phyloP scores from a whole-genome alignment of 257 asterid genomes.

The Solanum habrochaites region DNA sequence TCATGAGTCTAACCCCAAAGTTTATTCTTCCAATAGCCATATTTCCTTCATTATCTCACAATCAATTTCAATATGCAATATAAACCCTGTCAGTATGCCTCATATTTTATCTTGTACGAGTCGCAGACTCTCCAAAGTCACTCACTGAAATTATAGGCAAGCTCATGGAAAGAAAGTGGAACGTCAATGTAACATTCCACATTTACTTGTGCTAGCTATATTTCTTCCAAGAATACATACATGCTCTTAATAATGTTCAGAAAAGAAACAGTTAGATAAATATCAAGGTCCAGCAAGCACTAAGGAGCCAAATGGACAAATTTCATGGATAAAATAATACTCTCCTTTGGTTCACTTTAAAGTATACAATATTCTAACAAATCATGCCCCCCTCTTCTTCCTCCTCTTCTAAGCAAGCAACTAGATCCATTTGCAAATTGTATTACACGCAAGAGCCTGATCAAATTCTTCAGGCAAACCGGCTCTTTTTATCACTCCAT shows the following conservation, averaged over 20 bases:
- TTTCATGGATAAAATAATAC: not conserved
- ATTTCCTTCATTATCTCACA: not conserved
- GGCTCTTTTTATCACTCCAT: slow-evolving; percentile 44
- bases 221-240: not conserved
- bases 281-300: not conserved
- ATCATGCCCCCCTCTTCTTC: slow-evolving; percentile 12
- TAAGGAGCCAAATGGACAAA: not conserved
- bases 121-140: not conserved
- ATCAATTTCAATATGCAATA: not conserved
- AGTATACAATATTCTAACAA: not conserved
- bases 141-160: not conserved
- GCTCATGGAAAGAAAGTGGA: not conserved
- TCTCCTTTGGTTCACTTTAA: not conserved
- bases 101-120: not conserved
- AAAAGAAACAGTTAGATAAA: not conserved
- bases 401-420: slow-evolving; percentile 27
- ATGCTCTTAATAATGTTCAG: not conserved
- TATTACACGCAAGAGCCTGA: not conserved
- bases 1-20: not conserved
- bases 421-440: not conserved
- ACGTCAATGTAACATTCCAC: not conserved
- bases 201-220: no score
- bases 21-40: not conserved
- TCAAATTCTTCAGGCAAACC: slow-evolving; percentile 44
- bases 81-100: not conserved